A percentile compares a stretch with the other conserved stretches of the same genome.
phyloP scores from a whole-genome alignment of 2,329 filamentous ascomycete genomes.

The Madurella mycetomatis region DNA sequence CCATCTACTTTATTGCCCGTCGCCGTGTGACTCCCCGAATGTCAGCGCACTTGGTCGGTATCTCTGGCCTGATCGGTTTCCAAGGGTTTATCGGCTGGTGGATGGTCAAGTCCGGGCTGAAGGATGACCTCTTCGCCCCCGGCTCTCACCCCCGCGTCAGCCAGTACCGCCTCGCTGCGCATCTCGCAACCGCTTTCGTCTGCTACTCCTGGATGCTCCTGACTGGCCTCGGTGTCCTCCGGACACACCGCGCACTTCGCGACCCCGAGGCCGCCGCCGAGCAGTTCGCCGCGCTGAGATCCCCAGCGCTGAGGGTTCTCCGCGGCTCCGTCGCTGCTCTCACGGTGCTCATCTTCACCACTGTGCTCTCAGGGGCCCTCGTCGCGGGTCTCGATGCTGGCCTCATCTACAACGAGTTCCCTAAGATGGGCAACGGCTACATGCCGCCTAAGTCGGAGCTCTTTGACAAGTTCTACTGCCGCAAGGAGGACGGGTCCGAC shows the following conservation, averaged over 20 bases:
- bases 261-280: slow-evolving; percentile 60
- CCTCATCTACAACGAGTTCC: slow-evolving; percentile 98
- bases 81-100: slow-evolving; percentile 97
- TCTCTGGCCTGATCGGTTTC: slow-evolving; percentile 85
- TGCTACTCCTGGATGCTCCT: slow-evolving; percentile 95
- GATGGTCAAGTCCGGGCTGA: slow-evolving; percentile 97
- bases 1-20: slow-evolving; percentile 80
- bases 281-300: slow-evolving; percentile 57
- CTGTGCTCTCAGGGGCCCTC: slow-evolving; percentile 87
- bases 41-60: slow-evolving; percentile 72
- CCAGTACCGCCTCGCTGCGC: slow-evolving; percentile 87
- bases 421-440: slow-evolving; percentile 83
- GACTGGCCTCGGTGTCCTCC: slow-evolving; percentile 79
- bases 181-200: slow-evolving; percentile 83
- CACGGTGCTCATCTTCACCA: slow-evolving; percentile 73
- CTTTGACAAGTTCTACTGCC: slow-evolving; percentile 79
- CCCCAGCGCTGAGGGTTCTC: slow-evolving; percentile 67
- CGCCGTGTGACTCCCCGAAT: slow-evolving; percentile 74
- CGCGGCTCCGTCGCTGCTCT: slow-evolving; percentile 68
- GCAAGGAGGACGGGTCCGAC: slow-evolving; percentile 71
- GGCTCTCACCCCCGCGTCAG: slow-evolving; percentile 88
- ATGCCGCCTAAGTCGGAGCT: slow-evolving; percentile 79
- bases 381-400: slow-evolving; percentile 95
- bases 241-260: slow-evolving; percentile 66
- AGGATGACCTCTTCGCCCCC: slow-evolving; percentile 89